These are phyloP conservation scores for Naganishia cerealis DNA, from an alignment of 1,284 basidiomycete species.

Conservation along the genomic window DNA sequence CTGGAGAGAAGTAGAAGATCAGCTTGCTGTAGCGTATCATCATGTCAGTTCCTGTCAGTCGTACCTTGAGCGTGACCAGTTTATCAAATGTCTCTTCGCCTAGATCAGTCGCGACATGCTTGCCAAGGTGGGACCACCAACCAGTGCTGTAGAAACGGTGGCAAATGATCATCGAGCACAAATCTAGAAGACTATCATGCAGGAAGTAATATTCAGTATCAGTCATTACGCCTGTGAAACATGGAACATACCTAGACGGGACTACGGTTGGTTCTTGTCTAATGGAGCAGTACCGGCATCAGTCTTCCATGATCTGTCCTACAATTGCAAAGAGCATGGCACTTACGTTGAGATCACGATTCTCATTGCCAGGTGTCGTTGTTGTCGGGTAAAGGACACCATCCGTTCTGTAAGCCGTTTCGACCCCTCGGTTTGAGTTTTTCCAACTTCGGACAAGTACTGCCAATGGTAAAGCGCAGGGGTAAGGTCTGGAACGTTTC, in stretches of 20 bases:
- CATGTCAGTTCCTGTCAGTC: conserved; percentile 18
- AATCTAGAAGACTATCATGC: conserved; percentile 60
- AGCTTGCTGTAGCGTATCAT: background rate
- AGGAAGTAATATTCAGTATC: too few species aligned
- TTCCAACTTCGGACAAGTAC: conserved; percentile 61
- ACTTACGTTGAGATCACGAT: conserved; percentile 73
- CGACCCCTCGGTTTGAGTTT: conserved; percentile 46
- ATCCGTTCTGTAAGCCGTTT: conserved; percentile 63
- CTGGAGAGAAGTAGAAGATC: background rate
- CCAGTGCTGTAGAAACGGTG: conserved; percentile 71
- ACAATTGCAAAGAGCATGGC: conserved; percentile 37
- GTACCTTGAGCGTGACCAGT: conserved; percentile 65
- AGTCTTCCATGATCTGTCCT: background rate
- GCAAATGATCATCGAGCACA: conserved; percentile 65
- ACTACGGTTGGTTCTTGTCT: conserved; percentile 69
- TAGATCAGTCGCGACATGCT: conserved; percentile 67
- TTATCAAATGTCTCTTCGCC: conserved; percentile 64
- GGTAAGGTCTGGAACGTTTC: background rate
- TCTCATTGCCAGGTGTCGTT: conserved; percentile 69
- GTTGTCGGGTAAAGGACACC: conserved; percentile 64
- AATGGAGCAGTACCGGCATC: background rate
- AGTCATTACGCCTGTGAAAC: background rate
- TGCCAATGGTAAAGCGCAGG: conserved; percentile 40
- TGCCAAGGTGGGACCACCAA: conserved; percentile 68
- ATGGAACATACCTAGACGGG: conserved; percentile 55